Conservation (phyloP, 2,329 filamentous ascomycete genomes). For the Aspergillus pseudonomiae region DNA sequence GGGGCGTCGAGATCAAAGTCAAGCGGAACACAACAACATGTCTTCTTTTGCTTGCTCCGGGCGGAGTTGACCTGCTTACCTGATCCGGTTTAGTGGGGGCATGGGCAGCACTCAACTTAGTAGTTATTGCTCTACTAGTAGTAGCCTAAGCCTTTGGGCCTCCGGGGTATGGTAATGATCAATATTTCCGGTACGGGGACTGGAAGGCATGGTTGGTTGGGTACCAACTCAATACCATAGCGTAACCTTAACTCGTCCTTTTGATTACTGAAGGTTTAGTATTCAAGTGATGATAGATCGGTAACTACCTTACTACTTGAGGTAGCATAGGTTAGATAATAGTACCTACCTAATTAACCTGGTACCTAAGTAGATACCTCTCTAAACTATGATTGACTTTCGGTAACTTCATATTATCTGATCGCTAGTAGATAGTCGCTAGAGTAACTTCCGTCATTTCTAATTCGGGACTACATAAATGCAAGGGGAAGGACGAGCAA, state of each 20-base stretch:
- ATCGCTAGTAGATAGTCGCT: background rate
- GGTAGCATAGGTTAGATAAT: background rate
- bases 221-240: background rate
- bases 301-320: background rate
- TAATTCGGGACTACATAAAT: background rate
- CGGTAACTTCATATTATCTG: background rate
- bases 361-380: too few relatives aligned
- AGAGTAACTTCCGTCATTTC: background rate
- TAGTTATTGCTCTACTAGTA: background rate
- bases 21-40: slow-evolving; percentile 21
- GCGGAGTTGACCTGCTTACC: slow-evolving; percentile 18
- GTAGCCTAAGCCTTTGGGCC: background rate
- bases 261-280: background rate
- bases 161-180: background rate
- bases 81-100: slow-evolving; percentile 16
- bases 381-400: background rate
- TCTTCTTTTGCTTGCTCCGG: slow-evolving; percentile 18
- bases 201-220: background rate
- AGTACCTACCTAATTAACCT: too few relatives aligned
- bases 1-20: background rate
- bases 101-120: too few relatives aligned
- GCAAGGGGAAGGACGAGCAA: background rate
- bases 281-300: background rate
- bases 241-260: background rate
- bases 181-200: background rate